Conservation (phyloP, 1,284 basidiomycete species). For the Fomitopsis pinicola region DNA sequence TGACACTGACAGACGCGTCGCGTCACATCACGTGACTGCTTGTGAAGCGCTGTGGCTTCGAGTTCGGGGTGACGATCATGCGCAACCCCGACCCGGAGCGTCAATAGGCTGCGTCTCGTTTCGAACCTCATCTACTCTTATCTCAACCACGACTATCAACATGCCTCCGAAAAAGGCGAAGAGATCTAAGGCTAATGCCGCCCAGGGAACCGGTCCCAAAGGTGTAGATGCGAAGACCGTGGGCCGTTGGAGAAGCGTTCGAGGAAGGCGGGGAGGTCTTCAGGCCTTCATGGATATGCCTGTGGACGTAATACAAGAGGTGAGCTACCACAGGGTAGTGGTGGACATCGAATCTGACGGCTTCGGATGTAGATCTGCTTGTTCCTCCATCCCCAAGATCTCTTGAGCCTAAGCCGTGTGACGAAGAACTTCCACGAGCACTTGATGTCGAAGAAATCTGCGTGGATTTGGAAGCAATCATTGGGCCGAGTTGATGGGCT, state of each 20-base stretch:
- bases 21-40: too few relatives aligned
- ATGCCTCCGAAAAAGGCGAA: too few relatives aligned
- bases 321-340: neutral
- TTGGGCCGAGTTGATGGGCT: neutral
- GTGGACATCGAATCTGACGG: neutral
- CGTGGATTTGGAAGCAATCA: neutral
- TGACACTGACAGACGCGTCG: too few relatives aligned
- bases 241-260: neutral
- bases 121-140: too few relatives aligned
- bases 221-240: neutral
- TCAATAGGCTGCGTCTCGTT: too few relatives aligned
- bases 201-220: neutral
- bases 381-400: neutral
- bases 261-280: neutral
- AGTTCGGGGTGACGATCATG: too few relatives aligned
- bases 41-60: too few relatives aligned
- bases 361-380: neutral
- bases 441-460: neutral
- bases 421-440: neutral
- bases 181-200: neutral
- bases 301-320: neutral
- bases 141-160: too few relatives aligned
- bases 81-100: too few relatives aligned
- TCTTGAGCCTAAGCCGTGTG: neutral
- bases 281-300: neutral